phyloP scores from a whole-genome alignment of 495 filamentous ascomycete genomes.

The Daldinia bambusicola region DNA sequence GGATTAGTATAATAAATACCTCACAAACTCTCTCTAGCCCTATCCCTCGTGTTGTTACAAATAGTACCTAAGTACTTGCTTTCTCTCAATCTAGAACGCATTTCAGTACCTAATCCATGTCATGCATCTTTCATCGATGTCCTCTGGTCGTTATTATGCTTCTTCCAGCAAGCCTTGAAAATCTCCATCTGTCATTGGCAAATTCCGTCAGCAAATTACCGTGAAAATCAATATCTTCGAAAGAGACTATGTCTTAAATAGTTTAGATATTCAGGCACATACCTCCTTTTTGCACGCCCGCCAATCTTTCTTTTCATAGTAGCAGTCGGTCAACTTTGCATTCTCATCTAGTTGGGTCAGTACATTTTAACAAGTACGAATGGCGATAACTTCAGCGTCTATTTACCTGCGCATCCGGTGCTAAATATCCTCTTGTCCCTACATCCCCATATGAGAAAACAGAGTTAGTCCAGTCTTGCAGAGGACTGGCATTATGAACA shows the following conservation, averaged over 20 bases:
- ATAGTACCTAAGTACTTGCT: not conserved
- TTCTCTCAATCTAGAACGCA: not conserved
- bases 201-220: conserved; percentile 31
- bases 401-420: conserved; percentile 88
- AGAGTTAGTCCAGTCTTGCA: conserved; percentile 17
- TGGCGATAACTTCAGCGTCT: not conserved
- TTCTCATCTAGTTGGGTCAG: conserved; percentile 74
- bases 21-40: conserved; percentile 16
- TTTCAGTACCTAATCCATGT: not conserved
- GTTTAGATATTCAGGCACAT: conserved; percentile 48
- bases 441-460: conserved; percentile 14
- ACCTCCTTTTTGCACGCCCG: conserved; percentile 89
- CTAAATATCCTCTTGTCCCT: conserved; percentile 96
- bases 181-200: conserved; percentile 78
- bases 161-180: conserved; percentile 94
- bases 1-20: conserved; percentile 33
- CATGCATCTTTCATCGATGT: conserved; percentile 76
- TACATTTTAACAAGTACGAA: not conserved
- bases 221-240: conserved; percentile 13
- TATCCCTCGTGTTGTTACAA: conserved; percentile 10
- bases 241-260: not conserved
- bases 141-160: conserved; percentile 85
- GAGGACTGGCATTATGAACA: conserved; percentile 1
- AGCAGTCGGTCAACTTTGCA: conserved; percentile 91
- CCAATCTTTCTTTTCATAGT: conserved; percentile 97